These are phyloP conservation scores for Aureobasidium uvarum DNA, from an alignment of 2,329 filamentous ascomycete genomes.

Conservation along the genomic window DNA sequence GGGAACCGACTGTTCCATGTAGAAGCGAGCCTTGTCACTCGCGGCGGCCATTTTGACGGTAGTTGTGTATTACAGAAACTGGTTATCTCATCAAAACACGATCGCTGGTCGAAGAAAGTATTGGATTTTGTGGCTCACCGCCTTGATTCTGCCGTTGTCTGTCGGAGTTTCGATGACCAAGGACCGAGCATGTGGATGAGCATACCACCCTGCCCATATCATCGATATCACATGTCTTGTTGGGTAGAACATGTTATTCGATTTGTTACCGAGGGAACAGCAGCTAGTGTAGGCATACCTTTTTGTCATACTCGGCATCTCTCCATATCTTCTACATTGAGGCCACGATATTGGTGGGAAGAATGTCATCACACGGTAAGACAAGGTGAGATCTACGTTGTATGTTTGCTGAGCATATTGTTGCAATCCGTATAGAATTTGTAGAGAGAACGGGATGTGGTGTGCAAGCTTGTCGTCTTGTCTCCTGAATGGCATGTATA, in stretches of 20 bases:
- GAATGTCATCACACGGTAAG: too few relatives aligned
- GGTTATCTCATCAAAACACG: not conserved
- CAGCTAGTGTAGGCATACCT: not conserved
- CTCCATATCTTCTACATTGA: too few relatives aligned
- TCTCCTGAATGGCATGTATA: not conserved
- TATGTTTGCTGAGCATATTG: too few relatives aligned
- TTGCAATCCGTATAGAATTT: too few relatives aligned
- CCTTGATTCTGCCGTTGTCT: not conserved
- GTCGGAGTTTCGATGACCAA: not conserved
- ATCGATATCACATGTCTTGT: not conserved
- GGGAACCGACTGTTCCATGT: conserved; percentile 85
- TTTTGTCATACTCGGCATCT: not conserved
- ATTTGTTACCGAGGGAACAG: not conserved
- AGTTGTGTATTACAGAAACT: not conserved
- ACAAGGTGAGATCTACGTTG: too few relatives aligned
- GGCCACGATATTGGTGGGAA: too few relatives aligned
- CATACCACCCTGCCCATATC: not conserved
- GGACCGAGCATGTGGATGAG: not conserved
- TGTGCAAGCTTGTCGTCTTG: not conserved
- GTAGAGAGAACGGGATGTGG: too few relatives aligned
- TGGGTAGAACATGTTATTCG: not conserved
- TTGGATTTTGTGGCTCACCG: conserved; percentile 19
- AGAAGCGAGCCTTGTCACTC: conserved; percentile 92
- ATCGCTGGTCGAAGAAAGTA: conserved; percentile 11
- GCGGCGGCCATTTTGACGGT: conserved; percentile 67